Base-by-base conservation (phyloP, 2,329 filamentous ascomycete genomes). In the Fusarium setosum region DNA sequence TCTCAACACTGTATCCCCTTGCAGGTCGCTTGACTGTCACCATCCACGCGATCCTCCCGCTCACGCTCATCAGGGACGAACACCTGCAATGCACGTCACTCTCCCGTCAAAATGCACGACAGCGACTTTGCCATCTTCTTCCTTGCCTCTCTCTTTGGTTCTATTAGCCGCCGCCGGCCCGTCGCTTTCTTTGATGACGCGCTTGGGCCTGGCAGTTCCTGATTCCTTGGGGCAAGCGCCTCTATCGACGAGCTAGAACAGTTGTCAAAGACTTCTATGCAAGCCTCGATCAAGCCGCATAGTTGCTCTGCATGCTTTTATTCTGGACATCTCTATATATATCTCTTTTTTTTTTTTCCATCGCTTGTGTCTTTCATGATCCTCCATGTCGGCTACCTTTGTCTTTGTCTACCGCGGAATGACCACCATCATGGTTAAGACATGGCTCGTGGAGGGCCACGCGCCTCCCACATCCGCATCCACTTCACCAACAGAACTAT, bases 11-110 rank as follows among this genome's bases (percentile, higher is more conserved):
- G 56, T 52, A 40, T 24, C 24, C 60, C 51, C 49, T 56, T 47
- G 41, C 34, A 37, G 66, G 68, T 71, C 67, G 55, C 53, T 69
- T 69, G 67, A 69, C 66, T 51, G 54, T 40, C 50, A 61, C 35
- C 51, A 53, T 53, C 50, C 63, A 65, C 56, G 61, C 56, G 55
- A 59, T 61, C 60, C n/a, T 67, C 67, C 63, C 60, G 56, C 60
- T 53, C 55, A 53, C 45, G 60, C 63, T 62, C 61, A 63, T 63
- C 65, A 63, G 59, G 57, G 26, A 70, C 67, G 40, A 58, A 60
- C 61, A 47, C 52, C 59, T 67, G 62, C 65, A 49, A 63, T 67
- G 63, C 63, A 67, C 63, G 63, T 66, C 63, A 66, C 63, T 59
- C 63, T 63, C 52, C 48, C 48, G 47, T 50, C 51, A 54, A 44